phyloP scores from a whole-genome alignment of 164 flowering plant genomes.

The Pachysandra terminalis region DNA sequence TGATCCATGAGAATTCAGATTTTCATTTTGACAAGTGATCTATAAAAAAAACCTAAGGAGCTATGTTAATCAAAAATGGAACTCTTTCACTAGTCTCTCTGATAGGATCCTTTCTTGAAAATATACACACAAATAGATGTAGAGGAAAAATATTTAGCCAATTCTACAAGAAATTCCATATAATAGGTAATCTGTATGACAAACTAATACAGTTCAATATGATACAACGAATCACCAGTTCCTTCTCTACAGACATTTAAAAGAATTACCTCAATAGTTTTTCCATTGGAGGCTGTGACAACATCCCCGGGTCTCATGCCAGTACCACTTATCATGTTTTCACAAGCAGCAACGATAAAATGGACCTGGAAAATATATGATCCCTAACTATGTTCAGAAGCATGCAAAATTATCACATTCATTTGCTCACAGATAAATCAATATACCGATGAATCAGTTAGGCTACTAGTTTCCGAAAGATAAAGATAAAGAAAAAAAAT shows the following conservation, averaged over 20 bases:
- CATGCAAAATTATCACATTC: neutral
- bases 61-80: too few relatives aligned
- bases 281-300: constrained; percentile 89
- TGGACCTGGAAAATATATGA: constrained; percentile 47
- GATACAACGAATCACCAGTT: neutral
- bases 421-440: neutral
- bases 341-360: constrained; percentile 92
- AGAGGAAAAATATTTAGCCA: too few relatives aligned
- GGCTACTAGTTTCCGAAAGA: neutral
- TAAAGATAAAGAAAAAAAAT: neutral
- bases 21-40: too few relatives aligned
- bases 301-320: constrained; percentile 97
- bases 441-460: neutral
- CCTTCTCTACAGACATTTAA: neutral
- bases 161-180: neutral
- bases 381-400: neutral
- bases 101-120: too few relatives aligned
- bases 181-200: neutral
- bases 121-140: too few relatives aligned
- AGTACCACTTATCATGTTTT: constrained; percentile 95
- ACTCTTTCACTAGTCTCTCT: too few relatives aligned
- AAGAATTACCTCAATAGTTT: constrained; percentile 77
- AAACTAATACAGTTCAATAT: neutral
- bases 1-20: too few relatives aligned
- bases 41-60: too few relatives aligned